Conservation (phyloP, 2,329 filamentous ascomycete species). For the Nectriaceae sp. region DNA sequence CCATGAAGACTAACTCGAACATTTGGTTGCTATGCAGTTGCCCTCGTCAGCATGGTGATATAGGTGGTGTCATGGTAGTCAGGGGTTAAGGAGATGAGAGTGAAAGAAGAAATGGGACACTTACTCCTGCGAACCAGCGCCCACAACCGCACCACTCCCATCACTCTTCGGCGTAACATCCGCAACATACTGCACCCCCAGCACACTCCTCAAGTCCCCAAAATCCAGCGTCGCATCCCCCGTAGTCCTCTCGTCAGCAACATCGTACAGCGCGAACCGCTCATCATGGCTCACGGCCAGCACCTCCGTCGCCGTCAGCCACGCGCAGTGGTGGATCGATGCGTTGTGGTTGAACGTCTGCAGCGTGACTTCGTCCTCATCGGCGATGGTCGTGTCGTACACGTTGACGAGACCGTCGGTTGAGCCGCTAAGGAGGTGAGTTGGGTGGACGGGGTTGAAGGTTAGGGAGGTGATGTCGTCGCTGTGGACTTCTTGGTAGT, state of each 20-base stretch:
- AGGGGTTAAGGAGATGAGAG: slow-evolving; percentile 25
- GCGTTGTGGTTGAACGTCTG: slow-evolving; percentile 78
- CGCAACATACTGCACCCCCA: slow-evolving; percentile 74
- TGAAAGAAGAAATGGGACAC: slow-evolving; percentile 37
- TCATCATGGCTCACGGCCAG: slow-evolving; percentile 79
- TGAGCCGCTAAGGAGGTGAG: slow-evolving; percentile 71
- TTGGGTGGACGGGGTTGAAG: slow-evolving; percentile 61
- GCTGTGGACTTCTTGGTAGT: slow-evolving; percentile 66
- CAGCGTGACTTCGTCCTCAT: slow-evolving; percentile 76
- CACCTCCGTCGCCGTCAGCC: slow-evolving; percentile 64
- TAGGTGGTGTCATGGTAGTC: not conserved
- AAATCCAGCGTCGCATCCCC: slow-evolving; percentile 59
- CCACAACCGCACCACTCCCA: slow-evolving; percentile 60
- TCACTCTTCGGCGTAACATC: slow-evolving; percentile 64
- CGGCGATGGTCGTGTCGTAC: slow-evolving; percentile 68
- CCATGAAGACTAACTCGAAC: slow-evolving; percentile 63
- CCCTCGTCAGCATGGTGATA: slow-evolving; percentile 4
- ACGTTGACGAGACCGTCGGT: slow-evolving; percentile 80
- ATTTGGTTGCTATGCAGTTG: slow-evolving; percentile 49
- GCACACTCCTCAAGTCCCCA: slow-evolving; percentile 67
- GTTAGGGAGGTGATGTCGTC: slow-evolving; percentile 64
- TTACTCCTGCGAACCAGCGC: slow-evolving; percentile 68
- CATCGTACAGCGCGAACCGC: slow-evolving; percentile 71
- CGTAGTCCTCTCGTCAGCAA: slow-evolving; percentile 63
- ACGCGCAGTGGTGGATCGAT: slow-evolving; percentile 74